A percentile compares a stretch with the other conserved stretches of the same genome.
Conservation (phyloP, 2,329 filamentous ascomycete genomes). For the Diplodia seriata region DNA sequence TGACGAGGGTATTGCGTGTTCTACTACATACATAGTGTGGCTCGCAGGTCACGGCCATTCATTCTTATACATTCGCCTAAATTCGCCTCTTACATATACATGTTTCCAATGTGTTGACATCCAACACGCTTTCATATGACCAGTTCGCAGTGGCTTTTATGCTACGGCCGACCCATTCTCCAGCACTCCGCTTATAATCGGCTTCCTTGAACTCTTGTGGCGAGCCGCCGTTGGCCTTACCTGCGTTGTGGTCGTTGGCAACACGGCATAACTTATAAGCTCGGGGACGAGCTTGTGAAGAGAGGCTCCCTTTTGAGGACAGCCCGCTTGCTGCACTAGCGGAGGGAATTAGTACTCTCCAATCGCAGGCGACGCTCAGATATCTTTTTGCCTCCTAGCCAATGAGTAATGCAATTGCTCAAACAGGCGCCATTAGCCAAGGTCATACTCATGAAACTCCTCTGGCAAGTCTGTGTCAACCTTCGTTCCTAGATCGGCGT, state of each 20-base stretch:
- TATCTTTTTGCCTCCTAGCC: background rate
- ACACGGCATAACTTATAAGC: background rate
- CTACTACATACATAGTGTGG: too few species aligned
- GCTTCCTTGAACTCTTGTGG: background rate
- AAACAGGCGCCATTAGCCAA: constrained; percentile 3
- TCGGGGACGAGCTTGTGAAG: background rate
- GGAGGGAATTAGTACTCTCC: background rate
- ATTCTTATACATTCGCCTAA: background rate
- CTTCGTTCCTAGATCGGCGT: constrained; percentile 77
- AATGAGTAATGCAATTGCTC: background rate
- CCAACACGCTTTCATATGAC: background rate
- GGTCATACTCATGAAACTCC: constrained; percentile 31
- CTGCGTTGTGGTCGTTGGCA: background rate
- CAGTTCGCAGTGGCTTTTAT: background rate
- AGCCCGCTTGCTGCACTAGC: background rate
- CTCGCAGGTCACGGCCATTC: too few species aligned
- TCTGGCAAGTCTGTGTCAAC: constrained; percentile 71
- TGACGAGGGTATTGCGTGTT: too few species aligned
- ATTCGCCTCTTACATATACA: background rate
- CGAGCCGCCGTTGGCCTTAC: background rate
- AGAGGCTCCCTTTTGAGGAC: background rate
- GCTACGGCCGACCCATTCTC: background rate
- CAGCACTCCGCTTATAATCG: background rate
- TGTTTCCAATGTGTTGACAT: background rate
- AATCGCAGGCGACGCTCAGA: background rate